These are phyloP conservation scores for Phyllosticta capitalensis DNA, from an alignment of 2,329 filamentous ascomycete genomes.

Conservation along the genomic window DNA sequence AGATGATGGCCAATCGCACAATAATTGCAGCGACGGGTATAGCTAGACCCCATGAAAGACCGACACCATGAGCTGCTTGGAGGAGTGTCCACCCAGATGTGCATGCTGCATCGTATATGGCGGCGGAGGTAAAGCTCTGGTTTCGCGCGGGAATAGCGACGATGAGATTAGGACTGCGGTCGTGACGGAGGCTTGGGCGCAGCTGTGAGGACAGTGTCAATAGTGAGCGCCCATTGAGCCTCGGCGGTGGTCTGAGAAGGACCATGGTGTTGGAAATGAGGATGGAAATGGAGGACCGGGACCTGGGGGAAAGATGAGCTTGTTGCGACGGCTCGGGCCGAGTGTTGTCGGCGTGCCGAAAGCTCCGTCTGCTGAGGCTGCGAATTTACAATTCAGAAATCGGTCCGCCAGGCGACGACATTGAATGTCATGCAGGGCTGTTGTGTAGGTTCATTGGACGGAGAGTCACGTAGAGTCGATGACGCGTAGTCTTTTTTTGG, in stretches of 20 bases:
- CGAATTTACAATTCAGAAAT: background rate
- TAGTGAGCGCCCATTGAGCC: background rate
- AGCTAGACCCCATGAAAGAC: constrained; percentile 45
- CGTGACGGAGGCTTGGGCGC: constrained; percentile 27
- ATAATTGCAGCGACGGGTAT: constrained; percentile 46
- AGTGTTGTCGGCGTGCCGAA: background rate
- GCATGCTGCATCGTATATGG: background rate
- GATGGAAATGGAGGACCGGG: constrained; percentile 17
- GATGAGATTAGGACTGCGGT: constrained; percentile 34
- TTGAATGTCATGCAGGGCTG: background rate
- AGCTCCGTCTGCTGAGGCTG: background rate
- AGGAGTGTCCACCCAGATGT: background rate
- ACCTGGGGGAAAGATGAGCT: constrained; percentile 13
- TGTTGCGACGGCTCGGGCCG: background rate
- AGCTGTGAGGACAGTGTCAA: constrained; percentile 41
- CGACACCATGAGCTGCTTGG: constrained; percentile 33
- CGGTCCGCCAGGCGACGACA: background rate
- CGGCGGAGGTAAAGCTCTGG: no score
- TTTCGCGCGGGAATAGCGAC: constrained; percentile 27
- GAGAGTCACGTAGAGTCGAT: no score
- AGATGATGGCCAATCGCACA: constrained; percentile 38
- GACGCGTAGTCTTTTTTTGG: no score
- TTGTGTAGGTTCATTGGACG: background rate
- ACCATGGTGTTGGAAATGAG: constrained; percentile 19
- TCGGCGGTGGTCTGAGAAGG: constrained; percentile 20